These are phyloP conservation scores for Penicillium arizonense DNA, from an alignment of 495 filamentous ascomycete species.

Conservation along the genomic window DNA sequence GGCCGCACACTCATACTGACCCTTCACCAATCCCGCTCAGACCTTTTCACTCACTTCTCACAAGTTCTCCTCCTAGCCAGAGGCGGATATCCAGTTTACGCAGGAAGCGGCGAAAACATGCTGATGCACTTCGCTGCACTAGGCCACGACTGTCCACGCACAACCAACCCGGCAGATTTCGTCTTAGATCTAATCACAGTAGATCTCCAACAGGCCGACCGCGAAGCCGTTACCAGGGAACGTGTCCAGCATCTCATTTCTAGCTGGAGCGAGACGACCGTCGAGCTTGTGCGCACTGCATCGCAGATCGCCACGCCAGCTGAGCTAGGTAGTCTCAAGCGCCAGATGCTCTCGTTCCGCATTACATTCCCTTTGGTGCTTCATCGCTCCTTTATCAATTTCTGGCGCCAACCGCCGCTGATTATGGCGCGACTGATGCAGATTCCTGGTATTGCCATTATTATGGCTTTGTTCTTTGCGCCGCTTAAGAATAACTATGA, in stretches of 20 bases:
- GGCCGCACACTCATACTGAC: constrained; percentile 71
- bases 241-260: constrained; percentile 58
- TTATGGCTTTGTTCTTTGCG: constrained; percentile 69
- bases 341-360: constrained; percentile 57
- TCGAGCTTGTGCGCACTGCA: constrained; percentile 18
- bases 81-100: constrained; percentile 65
- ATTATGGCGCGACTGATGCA: constrained; percentile 66
- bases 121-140: constrained; percentile 58
- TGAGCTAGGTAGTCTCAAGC: constrained; percentile 63
- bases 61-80: constrained; percentile 67
- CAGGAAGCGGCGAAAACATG: constrained; percentile 63
- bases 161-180: constrained; percentile 74
- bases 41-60: constrained; percentile 68
- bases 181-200: constrained; percentile 73
- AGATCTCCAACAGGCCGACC: constrained; percentile 60
- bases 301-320: constrained; percentile 62
- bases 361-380: constrained; percentile 64
- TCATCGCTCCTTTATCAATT: constrained; percentile 62
- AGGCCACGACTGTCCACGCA: constrained; percentile 60
- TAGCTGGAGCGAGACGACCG: constrained; percentile 27
- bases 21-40: constrained; percentile 72
- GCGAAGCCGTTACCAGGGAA: constrained; percentile 56
- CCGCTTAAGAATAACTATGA: constrained; percentile 66
- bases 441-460: constrained; percentile 61
- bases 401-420: constrained; percentile 62